Percentiles rank a stretch among this genome's conserved stretches.
phyloP scores from a whole-genome alignment of 192 early-diverging fungal genomes.

The Backusella psychrophila region DNA sequence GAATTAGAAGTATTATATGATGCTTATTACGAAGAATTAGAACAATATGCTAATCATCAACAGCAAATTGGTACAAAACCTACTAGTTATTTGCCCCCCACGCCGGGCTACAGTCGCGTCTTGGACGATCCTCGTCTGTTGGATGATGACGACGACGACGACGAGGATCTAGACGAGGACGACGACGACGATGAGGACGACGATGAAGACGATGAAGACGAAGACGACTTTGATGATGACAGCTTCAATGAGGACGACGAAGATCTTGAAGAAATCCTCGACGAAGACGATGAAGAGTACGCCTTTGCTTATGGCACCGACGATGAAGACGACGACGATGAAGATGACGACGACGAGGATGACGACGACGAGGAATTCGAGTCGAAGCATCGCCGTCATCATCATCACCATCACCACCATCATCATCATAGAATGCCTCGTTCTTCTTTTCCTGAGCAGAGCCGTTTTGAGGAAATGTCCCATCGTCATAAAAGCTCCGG shows the following conservation, averaged over 20 bases:
- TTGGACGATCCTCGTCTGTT: constrained; percentile 28
- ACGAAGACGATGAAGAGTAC: constrained; percentile 14
- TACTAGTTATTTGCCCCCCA: constrained; percentile 4
- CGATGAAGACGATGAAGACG: constrained; percentile 46
- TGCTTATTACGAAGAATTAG: constrained; percentile 86
- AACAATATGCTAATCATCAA: constrained; percentile 81
- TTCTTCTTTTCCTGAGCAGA: neutral
- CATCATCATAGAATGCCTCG: neutral
- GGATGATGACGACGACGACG: constrained; percentile 27
- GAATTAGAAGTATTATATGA: constrained; percentile 85
- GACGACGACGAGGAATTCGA: constrained; percentile 7
- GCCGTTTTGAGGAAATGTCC: constrained; percentile 4
- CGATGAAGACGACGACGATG: neutral
- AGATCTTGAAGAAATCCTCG: constrained; percentile 48
- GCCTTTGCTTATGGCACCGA: constrained; percentile 14
- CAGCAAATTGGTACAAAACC: constrained; percentile 24
- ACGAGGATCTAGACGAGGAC: constrained; percentile 13
- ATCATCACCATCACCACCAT: neutral
- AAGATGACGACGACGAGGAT: neutral
- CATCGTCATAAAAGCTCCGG: neutral
- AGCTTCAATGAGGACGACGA: constrained; percentile 60
- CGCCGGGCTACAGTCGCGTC: neutral
- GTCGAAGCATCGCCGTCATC: neutral
- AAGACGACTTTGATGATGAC: constrained; percentile 47
- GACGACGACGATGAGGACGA: constrained; percentile 41